Percentiles rank a stretch among this genome's conserved stretches.
These are phyloP conservation scores for Starmera quercuum DNA, from an alignment of 805 yeast species.

Conservation along the genomic window DNA sequence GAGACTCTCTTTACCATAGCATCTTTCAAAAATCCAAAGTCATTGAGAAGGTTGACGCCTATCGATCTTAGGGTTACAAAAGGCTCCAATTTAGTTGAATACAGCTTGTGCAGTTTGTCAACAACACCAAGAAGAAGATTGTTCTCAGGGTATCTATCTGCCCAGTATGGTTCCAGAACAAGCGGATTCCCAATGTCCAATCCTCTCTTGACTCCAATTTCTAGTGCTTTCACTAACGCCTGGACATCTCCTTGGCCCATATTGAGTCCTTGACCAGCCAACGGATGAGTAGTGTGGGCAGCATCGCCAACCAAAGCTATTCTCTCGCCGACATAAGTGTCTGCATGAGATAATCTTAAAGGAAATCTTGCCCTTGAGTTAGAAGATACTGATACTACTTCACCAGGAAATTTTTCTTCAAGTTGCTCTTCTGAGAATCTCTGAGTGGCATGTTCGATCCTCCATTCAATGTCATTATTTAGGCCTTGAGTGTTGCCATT, in stretches of 20 bases:
- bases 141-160: slow-evolving; percentile 73
- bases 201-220: slow-evolving; percentile 66
- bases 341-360: slow-evolving; percentile 81
- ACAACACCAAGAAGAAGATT: slow-evolving; percentile 80
- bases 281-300: slow-evolving; percentile 94
- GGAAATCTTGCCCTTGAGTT: slow-evolving; percentile 85
- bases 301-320: slow-evolving; percentile 97
- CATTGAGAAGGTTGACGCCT: slow-evolving; percentile 68
- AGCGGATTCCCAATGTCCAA: slow-evolving; percentile 79
- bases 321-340: slow-evolving; percentile 74
- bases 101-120: slow-evolving; percentile 85
- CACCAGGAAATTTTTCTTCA: slow-evolving; percentile 61
- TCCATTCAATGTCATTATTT: slow-evolving; percentile 66
- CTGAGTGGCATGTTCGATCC: slow-evolving; percentile 38
- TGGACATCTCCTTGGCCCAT: slow-evolving; percentile 96
- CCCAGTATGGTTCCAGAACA: slow-evolving; percentile 81
- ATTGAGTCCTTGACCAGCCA: slow-evolving; percentile 96
- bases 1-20: slow-evolving; percentile 54
- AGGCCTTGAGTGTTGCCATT: slow-evolving; percentile 34
- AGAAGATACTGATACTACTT: slow-evolving; percentile 48
- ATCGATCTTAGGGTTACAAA: slow-evolving; percentile 65
- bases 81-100: slow-evolving; percentile 66
- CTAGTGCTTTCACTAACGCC: slow-evolving; percentile 59
- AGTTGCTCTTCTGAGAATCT: slow-evolving; percentile 33
- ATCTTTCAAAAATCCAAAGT: slow-evolving; percentile 57